A percentile compares a stretch with the other conserved stretches of the same genome.
Evolutionary conservation across 352 stramenopile genomes (phyloP).

Genomic region (Phytophthora sansomeana): DNA sequence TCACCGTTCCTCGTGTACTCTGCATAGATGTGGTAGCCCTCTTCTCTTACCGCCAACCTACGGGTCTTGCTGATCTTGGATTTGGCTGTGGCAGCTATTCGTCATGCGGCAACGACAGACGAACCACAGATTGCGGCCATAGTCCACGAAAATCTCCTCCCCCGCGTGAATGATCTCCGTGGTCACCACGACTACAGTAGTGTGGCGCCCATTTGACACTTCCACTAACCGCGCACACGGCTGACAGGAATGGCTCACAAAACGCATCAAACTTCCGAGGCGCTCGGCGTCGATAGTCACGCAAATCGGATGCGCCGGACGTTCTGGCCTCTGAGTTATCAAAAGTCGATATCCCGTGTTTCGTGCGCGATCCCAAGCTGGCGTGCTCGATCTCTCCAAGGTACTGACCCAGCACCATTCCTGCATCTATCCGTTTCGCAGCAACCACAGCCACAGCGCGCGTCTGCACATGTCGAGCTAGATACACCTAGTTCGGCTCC

Average conservation of each 20-base stretch:
- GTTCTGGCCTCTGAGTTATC: background rate
- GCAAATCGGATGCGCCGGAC: background rate
- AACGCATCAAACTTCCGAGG: background rate
- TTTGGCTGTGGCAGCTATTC: background rate
- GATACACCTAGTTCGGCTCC: background rate
- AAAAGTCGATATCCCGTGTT: conserved; percentile 1
- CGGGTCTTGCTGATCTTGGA: background rate
- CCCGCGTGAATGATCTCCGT: background rate
- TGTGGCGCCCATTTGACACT: conserved; percentile 1
- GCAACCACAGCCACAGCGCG: background rate
- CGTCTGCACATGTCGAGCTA: background rate
- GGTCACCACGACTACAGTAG: background rate
- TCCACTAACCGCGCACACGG: background rate
- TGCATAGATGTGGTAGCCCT: no score
- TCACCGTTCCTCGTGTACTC: no score
- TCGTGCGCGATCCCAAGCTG: background rate
- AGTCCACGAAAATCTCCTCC: background rate
- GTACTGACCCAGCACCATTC: background rate
- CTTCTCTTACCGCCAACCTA: background rate
- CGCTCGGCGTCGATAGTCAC: background rate
- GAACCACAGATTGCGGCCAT: background rate
- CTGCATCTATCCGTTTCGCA: background rate
- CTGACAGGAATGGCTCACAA: background rate
- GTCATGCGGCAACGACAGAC: background rate
- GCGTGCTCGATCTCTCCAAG: background rate